Base-by-base conservation (phyloP, 352 stramenopile species). In the Hyaloperonospora arabidopsidis region DNA sequence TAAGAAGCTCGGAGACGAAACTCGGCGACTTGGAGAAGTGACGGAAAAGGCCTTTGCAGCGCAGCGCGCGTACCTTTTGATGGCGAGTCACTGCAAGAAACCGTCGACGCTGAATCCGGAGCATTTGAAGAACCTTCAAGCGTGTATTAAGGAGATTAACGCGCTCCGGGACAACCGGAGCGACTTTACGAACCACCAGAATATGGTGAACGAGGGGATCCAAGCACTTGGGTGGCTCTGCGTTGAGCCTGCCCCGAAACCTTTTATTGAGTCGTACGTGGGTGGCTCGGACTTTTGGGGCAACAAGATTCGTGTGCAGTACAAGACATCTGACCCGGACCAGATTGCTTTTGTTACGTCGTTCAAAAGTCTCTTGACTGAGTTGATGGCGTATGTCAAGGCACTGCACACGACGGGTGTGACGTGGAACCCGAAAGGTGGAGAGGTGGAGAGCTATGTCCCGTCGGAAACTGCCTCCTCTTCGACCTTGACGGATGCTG, bases 221-320 rank as follows among this genome's bases (percentile, higher is more conserved):
- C 80, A 93, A 57, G 76, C 78, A 41, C 78, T 93, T 23, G 79
- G 80, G 40, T 93, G 83, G 83, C 57, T 93, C 50, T 86, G 69
- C 19, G 77, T 91, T 15, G 65, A 93, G 63, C 85, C 84, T 1
- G 80, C 87, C 0, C 95, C 95, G 10, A 93, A 93, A 57, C 84
- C 87, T 25, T 98, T 97, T 71, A 95, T 98, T 50, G 95, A 98
- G 60, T 95, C 90, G 59, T 97, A 95, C 57, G 76, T 98, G 53
- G 95, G 89, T 39, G 91, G 86, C 43, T 92, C 82, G 38, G 95
- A 98, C 65, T 98, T 98, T 72, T 98, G 94, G 90, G 89, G 89
- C 43, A 98, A 98, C 76, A 97, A 97, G 67, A 97, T 98, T 69
- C 79, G 96, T 47, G 96, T 98, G 68, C 85, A 98, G 65, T 97